These are phyloP conservation scores for Neoboletus subvelutipes DNA, from an alignment of 768 basidiomycete genomes.

Conservation along the genomic window DNA sequence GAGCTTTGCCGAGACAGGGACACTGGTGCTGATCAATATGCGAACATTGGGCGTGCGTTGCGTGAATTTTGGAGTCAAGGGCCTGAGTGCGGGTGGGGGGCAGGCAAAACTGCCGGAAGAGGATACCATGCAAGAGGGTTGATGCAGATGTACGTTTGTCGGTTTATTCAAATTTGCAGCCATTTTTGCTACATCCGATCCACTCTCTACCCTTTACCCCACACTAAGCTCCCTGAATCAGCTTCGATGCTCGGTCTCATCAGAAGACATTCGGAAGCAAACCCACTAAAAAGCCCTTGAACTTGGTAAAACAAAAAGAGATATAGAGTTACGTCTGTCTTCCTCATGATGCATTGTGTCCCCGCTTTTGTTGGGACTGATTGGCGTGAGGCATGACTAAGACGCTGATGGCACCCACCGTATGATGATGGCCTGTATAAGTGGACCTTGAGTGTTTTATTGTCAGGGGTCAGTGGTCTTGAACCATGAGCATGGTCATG, in stretches of 20 bases:
- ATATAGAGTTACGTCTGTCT: not conserved
- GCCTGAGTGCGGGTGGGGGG: constrained; percentile 28
- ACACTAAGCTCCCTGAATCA: not conserved
- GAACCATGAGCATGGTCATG: not conserved
- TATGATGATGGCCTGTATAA: not conserved
- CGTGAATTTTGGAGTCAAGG: constrained; percentile 51
- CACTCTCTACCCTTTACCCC: not conserved
- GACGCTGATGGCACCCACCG: not conserved
- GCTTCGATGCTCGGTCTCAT: not conserved
- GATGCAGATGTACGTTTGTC: constrained; percentile 5
- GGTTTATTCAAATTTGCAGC: not conserved
- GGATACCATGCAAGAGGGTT: constrained; percentile 27
- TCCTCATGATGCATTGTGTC: not conserved
- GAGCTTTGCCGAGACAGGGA: constrained; percentile 73
- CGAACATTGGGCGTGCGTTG: constrained; percentile 69
- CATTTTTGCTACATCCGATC: not conserved
- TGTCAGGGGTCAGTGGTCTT: not conserved
- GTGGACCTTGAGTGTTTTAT: not conserved
- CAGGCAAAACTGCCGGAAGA: constrained; percentile 6
- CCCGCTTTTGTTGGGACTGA: too few relatives aligned
- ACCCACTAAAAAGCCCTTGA: not conserved
- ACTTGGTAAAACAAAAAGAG: too few relatives aligned
- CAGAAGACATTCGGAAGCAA: not conserved
- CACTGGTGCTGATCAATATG: constrained; percentile 77
- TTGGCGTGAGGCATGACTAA: not conserved